Base-by-base conservation (phyloP, 2,329 filamentous ascomycete species). In the Spiromastix sp. region DNA sequence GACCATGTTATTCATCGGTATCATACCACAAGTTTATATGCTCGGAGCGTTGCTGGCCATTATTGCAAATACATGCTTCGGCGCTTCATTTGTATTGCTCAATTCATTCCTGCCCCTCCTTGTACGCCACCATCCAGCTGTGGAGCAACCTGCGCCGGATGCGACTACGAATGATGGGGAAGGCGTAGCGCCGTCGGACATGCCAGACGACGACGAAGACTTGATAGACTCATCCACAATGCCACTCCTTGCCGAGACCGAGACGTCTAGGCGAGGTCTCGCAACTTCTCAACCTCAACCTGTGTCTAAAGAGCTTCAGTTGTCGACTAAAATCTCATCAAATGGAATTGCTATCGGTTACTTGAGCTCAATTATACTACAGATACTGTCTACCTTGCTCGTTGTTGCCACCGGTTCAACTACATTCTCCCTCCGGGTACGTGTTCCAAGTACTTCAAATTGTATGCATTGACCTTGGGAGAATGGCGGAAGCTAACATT, bases 321-420 rank as follows among this genome's bases (percentile, higher is more conserved):
- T 96, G 5, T 94, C 87, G 1, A 94, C 87, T 2, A 78, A 81
- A 47, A 93, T 98, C 43, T 96, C 89, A 0, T 85, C 87, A 2
- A 82, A 81, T 49, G 91, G 91, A 8, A 89, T 96, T 35, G 89
- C 87, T 1, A 93, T 94, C 42, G 91, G 91, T 9, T 98, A 98
- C 54, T 77, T 81, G 24, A 86, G 86, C 1, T 85, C 84, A 0
- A 70, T 96, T 1, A 74, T 93, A 39, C 68, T 96, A 8, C 91
- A 96, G 56, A 81, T 84, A 41, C 54, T 85, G 2, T 79, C 81
- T 34, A 89, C 96, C 41, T 60, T 83, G 32, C 72, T 95, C 26
- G 72, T 96, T 2, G 68, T 86, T 25, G 61, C 67, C 2, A 75
- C 84, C 54, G 71, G 76, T 24, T 87, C 85, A 41, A 82, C 83